Conservation (phyloP, 306 rosid species). For the Quercus rubra region DNA sequence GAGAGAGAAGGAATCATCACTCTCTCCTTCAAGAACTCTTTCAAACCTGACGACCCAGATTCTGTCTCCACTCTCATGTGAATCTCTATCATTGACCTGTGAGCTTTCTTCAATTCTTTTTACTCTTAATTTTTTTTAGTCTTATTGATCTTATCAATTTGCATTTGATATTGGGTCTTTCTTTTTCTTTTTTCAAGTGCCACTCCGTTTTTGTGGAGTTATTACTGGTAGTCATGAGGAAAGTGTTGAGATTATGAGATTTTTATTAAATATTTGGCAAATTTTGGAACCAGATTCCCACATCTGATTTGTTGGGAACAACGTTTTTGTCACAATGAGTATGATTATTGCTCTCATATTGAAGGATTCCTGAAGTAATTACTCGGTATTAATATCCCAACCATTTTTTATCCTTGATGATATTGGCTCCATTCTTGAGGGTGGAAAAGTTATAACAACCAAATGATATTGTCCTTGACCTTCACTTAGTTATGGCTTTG, state of each 20-base stretch:
- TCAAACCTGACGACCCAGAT: too few species aligned
- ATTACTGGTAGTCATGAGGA: not conserved
- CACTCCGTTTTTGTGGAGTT: not conserved
- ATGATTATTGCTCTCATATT: too few species aligned
- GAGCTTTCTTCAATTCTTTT: too few species aligned
- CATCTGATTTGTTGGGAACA: not conserved
- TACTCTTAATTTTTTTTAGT: too few species aligned
- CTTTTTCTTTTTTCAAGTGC: not conserved
- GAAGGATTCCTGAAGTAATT: too few species aligned
- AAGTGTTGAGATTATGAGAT: not conserved
- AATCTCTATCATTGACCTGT: too few species aligned
- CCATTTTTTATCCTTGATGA: not conserved
- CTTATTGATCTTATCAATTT: too few species aligned
- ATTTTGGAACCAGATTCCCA: not conserved
- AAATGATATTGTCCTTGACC: not conserved
- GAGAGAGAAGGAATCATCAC: too few species aligned
- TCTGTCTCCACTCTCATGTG: too few species aligned
- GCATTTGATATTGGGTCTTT: too few species aligned
- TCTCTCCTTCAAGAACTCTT: too few species aligned
- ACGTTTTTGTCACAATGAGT: not conserved
- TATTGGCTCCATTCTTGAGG: not conserved
- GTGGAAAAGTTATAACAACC: not conserved
- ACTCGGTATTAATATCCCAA: not conserved
- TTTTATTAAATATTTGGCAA: not conserved
- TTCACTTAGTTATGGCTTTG: not conserved